A percentile compares a stretch with the other conserved stretches of the same genome.
Conservation (phyloP, 1,284 basidiomycete genomes). For the Rhodotorula sp. region DNA sequence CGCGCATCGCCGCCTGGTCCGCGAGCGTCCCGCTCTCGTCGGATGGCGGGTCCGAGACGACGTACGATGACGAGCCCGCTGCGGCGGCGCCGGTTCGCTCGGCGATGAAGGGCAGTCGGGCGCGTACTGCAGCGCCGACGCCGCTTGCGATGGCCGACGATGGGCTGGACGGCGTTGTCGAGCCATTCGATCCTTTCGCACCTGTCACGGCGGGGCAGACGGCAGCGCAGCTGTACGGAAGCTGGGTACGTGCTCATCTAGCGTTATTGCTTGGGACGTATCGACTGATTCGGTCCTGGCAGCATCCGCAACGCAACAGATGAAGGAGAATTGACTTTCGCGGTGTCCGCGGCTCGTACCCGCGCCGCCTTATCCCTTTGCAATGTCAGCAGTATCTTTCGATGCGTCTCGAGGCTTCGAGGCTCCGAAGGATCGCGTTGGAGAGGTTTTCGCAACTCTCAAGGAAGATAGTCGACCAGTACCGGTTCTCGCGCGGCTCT, state of each 20-base stretch:
- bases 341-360: no score
- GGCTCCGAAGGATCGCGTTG: no score
- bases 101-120: slow-evolving; percentile 23
- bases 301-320: no score
- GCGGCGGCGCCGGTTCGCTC: slow-evolving; percentile 3
- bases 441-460: no score
- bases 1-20: slow-evolving; percentile 27
- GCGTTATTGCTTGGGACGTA: no score
- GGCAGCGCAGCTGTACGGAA: slow-evolving; percentile 10
- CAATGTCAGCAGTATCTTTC: no score
- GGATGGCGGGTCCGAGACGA: not conserved
- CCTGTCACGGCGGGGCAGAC: slow-evolving; percentile 8
- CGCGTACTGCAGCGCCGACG: not conserved
- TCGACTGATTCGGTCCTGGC: no score
- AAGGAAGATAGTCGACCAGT: no score
- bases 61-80: not conserved
- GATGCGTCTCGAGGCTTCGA: no score
- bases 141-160: not conserved
- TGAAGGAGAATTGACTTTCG: no score
- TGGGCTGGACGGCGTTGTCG: slow-evolving; percentile 18
- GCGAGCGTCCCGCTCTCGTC: not conserved
- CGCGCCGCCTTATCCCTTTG: no score
- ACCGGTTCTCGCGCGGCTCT: no score
- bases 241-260: slow-evolving; percentile 3
- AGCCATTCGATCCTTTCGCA: slow-evolving; percentile 17